These are phyloP conservation scores for Pichia thaimueangensis DNA, from an alignment of 805 yeast genomes.

Conservation along the genomic window DNA sequence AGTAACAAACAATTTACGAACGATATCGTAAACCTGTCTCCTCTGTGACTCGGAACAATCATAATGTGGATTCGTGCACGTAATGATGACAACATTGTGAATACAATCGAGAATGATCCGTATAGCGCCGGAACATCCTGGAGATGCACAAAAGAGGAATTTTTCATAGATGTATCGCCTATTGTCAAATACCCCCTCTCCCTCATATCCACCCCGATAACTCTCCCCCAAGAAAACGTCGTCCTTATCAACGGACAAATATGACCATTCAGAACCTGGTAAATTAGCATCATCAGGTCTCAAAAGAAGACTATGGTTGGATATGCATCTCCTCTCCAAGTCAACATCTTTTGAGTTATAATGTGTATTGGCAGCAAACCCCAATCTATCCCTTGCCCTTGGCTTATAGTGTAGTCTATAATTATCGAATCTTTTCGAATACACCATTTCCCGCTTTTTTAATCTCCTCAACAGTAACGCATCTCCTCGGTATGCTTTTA, in stretches of 20 bases:
- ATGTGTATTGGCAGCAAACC: background rate
- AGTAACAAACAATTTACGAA: constrained; percentile 11
- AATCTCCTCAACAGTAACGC: background rate
- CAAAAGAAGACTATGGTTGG: background rate
- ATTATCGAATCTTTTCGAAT: background rate
- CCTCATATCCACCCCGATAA: background rate
- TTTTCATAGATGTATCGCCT: constrained; percentile 6
- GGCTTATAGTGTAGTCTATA: background rate
- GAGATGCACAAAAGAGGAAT: constrained; percentile 3
- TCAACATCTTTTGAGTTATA: background rate
- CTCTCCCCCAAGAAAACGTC: background rate
- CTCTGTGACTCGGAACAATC: constrained; percentile 11
- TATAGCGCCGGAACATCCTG: constrained; percentile 10
- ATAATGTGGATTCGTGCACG: constrained; percentile 6
- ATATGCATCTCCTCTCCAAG: background rate
- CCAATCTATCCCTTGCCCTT: background rate
- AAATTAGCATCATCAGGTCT: background rate
- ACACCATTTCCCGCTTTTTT: background rate
- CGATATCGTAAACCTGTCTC: constrained; percentile 11
- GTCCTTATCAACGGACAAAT: constrained; percentile 2
- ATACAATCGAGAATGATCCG: constrained; percentile 9
- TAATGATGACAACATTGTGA: constrained; percentile 9
- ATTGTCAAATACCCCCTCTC: background rate
- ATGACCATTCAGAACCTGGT: constrained; percentile 5
- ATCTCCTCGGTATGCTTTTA: constrained; percentile 3